Percentiles rank a stretch among this genome's conserved stretches.
Evolutionary conservation across 768 basidiomycete species (phyloP).

Genomic region (Cytidiella melzeri): DNA sequence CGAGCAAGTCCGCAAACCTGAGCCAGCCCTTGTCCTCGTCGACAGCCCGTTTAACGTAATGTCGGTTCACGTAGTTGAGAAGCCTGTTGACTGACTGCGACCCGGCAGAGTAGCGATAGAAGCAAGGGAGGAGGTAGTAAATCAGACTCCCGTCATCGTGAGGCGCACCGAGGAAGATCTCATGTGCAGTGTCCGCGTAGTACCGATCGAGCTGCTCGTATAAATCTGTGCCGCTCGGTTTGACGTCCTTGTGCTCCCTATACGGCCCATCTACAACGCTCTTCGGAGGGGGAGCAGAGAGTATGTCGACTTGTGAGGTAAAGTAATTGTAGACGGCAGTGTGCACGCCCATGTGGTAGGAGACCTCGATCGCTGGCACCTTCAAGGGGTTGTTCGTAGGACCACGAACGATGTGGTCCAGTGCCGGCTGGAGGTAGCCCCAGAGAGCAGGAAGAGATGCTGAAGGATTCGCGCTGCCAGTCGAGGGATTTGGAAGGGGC

Average conservation of each 20-base stretch:
- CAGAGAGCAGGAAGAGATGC: constrained; percentile 67
- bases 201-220: constrained; percentile 72
- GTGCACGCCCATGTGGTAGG: constrained; percentile 71
- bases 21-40: constrained; percentile 81
- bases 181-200: constrained; percentile 53
- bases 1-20: constrained; percentile 56
- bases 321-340: constrained; percentile 82
- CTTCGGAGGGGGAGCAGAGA: constrained; percentile 11
- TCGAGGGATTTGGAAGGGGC: constrained; percentile 25
- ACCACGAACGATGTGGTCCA: constrained; percentile 73
- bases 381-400: constrained; percentile 53
- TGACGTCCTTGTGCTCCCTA: constrained; percentile 21
- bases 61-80: constrained; percentile 65
- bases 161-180: constrained; percentile 57
- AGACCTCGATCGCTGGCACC: constrained; percentile 65
- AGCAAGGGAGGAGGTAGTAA: constrained; percentile 65
- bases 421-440: constrained; percentile 68
- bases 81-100: constrained; percentile 65
- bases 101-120: constrained; percentile 64
- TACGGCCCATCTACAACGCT: constrained; percentile 12
- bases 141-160: constrained; percentile 61
- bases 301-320: constrained; percentile 36
- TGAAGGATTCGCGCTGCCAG: constrained; percentile 60
- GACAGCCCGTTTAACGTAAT: constrained; percentile 69
- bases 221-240: constrained; percentile 56